These are phyloP conservation scores for Tulasnella sp. DNA, from an alignment of 768 basidiomycete genomes.

Conservation along the genomic window DNA sequence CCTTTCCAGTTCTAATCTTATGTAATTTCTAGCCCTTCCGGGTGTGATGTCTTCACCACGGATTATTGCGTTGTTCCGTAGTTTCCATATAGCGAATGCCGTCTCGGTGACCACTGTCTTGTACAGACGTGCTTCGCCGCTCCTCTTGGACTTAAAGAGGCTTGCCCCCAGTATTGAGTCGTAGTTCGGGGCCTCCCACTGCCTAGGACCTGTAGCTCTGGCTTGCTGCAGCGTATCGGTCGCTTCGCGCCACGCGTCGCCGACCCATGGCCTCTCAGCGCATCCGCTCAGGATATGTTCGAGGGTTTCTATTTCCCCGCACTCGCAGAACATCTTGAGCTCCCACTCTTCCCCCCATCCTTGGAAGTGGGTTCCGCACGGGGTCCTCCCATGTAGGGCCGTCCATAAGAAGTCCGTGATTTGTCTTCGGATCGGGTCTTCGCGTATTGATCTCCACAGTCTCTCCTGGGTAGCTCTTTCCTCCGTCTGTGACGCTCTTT, in stretches of 20 bases:
- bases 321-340: slow-evolving; percentile 8
- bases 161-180: background rate
- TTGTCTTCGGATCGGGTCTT: background rate
- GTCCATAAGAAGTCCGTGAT: slow-evolving; percentile 5
- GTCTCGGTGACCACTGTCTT: background rate
- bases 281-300: background rate
- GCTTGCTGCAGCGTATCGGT: background rate
- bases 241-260: background rate
- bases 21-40: too few relatives aligned
- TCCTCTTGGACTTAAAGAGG: background rate
- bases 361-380: background rate
- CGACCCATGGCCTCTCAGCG: background rate
- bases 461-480: background rate
- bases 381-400: background rate
- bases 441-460: background rate
- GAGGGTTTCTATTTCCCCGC: background rate
- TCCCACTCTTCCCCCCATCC: background rate
- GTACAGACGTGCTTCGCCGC: background rate
- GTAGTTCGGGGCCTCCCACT: background rate
- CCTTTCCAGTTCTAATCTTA: too few relatives aligned
- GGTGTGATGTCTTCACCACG: too few relatives aligned
- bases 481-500: background rate
- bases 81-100: background rate
- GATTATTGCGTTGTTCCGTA: background rate
- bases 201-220: background rate